A percentile compares a stretch with the other conserved stretches of the same genome.
Conservation (phyloP, 345 rosid genomes). For the Camelina hispida region DNA sequence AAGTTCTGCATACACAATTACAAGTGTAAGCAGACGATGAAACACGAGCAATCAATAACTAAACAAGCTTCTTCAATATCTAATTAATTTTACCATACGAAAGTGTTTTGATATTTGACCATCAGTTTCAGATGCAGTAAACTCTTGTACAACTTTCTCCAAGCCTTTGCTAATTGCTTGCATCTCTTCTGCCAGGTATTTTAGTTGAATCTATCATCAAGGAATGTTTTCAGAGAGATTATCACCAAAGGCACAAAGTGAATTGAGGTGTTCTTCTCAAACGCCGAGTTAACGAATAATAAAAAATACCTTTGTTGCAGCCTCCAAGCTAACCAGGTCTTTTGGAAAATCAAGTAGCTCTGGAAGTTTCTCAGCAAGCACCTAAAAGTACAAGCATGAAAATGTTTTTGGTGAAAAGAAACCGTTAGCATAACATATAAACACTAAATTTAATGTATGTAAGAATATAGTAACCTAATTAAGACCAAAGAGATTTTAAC, state of each 20-base stretch:
- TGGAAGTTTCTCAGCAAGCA: constrained; percentile 73
- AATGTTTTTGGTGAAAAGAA: background rate
- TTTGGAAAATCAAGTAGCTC: constrained; percentile 69
- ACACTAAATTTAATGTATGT: constrained; percentile 6
- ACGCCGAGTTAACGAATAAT: background rate
- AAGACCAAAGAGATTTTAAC: constrained; percentile 19
- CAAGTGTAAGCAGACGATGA: constrained; percentile 28
- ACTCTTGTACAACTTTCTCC: constrained; percentile 76
- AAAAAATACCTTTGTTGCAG: constrained; percentile 65
- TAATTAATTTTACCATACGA: constrained; percentile 55
- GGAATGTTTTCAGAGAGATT: constrained; percentile 21
- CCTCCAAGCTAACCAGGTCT: constrained; percentile 74
- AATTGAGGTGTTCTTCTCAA: background rate
- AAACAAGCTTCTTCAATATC: constrained; percentile 4
- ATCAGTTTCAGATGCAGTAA: constrained; percentile 65
- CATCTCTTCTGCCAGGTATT: constrained; percentile 89
- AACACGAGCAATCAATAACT: constrained; percentile 2
- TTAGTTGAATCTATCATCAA: constrained; percentile 70
- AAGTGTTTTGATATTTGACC: constrained; percentile 58
- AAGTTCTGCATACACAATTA: constrained; percentile 58
- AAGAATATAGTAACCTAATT: background rate
- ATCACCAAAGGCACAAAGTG: background rate
- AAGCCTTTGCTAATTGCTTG: constrained; percentile 87
- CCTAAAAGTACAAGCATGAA: constrained; percentile 48
- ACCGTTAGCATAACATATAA: background rate